Evolutionary conservation across 2,329 filamentous ascomycete genomes (phyloP), one percentile per base, ranked within the genome.

Genomic region (Huntiella decipiens): DNA sequence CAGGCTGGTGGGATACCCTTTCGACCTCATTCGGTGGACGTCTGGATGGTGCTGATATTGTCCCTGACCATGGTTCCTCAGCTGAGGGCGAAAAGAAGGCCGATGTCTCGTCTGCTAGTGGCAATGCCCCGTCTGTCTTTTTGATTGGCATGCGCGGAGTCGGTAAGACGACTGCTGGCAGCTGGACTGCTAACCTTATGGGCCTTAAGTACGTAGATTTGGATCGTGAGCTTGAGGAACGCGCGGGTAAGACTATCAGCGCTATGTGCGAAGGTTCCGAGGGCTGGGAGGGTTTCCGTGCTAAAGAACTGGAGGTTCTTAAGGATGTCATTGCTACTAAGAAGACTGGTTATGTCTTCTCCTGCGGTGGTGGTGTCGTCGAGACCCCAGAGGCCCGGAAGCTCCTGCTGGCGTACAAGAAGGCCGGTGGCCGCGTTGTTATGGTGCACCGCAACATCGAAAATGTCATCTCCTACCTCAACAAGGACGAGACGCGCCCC

Each of bases 141-240:
- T 79, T 98, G 50, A 88, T 98, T 53, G 91, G 91, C 7, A 98
- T 98, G 91, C 77, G 91, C 53, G 91, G 91, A 47, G 91, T 87
- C 36, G 91, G 91, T 19, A 98, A 98, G 66, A 95, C 91, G 0
- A 98, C 91, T 0, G 81, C 83, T 33, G 91, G 91, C 45, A 73
- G 74, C 11, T 94, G 87, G 84, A 79, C 91, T 56, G 78, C 82
- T 1, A 73, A 73, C 50, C 72, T 81, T 22, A 66, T 96, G 1
- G 74, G 77, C 43, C 77, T 85, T 57, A 77, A 81, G 5, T 79
- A 94, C 50, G 65, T 92, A 45, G 91, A 98, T 57, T 70, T 98
- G 22, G 91, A 98, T 58, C 75, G 77, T 2, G 85, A 93, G 57
- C 71, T 98, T 12, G 91, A 98, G 61, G 68, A 67, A 35, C 73